Evolutionary conservation across 2,329 filamentous ascomycete genomes (phyloP).

Genomic region (Oidium heveae): DNA sequence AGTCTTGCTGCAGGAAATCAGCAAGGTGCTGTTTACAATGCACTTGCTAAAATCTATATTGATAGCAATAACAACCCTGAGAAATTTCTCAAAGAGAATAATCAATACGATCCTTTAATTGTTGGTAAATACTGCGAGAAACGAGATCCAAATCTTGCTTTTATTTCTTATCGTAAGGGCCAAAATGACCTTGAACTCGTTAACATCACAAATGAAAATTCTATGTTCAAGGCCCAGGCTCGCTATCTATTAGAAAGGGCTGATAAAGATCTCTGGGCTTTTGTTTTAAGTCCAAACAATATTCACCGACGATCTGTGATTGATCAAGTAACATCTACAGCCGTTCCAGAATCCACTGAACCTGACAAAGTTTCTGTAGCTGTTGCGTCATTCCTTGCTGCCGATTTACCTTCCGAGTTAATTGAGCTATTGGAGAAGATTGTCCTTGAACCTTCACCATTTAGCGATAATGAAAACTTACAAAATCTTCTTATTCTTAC

Average conservation of each 20-base stretch:
- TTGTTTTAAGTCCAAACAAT: slow-evolving; percentile 89
- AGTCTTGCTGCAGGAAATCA: slow-evolving; percentile 76
- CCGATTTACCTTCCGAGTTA: slow-evolving; percentile 75
- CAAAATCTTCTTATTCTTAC: slow-evolving; percentile 95
- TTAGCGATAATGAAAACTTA: slow-evolving; percentile 89
- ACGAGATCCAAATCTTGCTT: slow-evolving; percentile 84
- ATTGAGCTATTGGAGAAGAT: slow-evolving; percentile 99
- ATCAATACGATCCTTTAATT: slow-evolving; percentile 74
- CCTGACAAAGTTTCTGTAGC: slow-evolving; percentile 88
- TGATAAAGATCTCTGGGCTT: slow-evolving; percentile 77
- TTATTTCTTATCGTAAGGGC: slow-evolving; percentile 86
- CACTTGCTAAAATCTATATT: slow-evolving; percentile 96
- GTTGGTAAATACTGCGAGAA: slow-evolving; percentile 99
- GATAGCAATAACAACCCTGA: slow-evolving; percentile 97
- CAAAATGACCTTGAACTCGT: slow-evolving; percentile 94
- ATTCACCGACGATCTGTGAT: slow-evolving; percentile 80
- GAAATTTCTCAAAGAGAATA: slow-evolving; percentile 91
- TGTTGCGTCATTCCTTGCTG: slow-evolving; percentile 75
- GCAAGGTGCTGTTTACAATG: slow-evolving; percentile 92
- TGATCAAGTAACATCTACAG: slow-evolving; percentile 87
- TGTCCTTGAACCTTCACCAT: slow-evolving; percentile 93
- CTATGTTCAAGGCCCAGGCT: slow-evolving; percentile 98
- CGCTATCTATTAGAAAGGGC: slow-evolving; percentile 81
- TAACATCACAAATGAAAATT: slow-evolving; percentile 95
- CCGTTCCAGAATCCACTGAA: slow-evolving; percentile 77